phyloP scores from a whole-genome alignment of 345 rosid species.

The Gossypium bickii region DNA sequence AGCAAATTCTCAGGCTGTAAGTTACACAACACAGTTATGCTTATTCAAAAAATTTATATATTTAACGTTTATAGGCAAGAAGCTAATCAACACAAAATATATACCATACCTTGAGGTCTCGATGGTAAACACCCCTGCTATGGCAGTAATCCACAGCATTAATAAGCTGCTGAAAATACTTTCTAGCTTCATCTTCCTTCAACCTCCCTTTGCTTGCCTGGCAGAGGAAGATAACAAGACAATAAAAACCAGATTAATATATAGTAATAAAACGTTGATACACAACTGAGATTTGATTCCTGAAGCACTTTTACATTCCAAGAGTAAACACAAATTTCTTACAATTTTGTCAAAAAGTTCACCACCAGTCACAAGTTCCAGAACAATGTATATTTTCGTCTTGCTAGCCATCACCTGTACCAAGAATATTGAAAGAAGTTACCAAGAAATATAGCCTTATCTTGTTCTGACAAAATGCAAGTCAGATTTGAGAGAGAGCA shows the following conservation, averaged over 20 bases:
- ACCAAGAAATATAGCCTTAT: not conserved
- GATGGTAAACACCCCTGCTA: constrained; percentile 90
- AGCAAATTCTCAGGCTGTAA: constrained; percentile 95
- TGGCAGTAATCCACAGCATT: constrained; percentile 98
- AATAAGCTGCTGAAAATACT: constrained; percentile 93
- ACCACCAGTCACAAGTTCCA: constrained; percentile 94
- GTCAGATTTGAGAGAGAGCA: not conserved
- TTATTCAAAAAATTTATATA: not conserved
- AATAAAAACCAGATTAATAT: constrained; percentile 9
- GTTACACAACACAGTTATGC: constrained; percentile 15
- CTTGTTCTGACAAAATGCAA: constrained; percentile 1
- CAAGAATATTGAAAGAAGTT: constrained; percentile 19
- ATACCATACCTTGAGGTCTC: constrained; percentile 80
- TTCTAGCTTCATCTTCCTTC: constrained; percentile 96
- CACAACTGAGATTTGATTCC: not conserved
- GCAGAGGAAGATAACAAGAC: not conserved
- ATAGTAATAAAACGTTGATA: not conserved
- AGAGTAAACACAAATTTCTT: constrained; percentile 30
- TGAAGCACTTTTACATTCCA: not conserved
- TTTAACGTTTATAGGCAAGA: not conserved
- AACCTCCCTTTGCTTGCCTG: constrained; percentile 91
- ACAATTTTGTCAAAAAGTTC: constrained; percentile 99
- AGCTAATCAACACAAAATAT: not conserved
- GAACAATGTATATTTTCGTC: constrained; percentile 84
- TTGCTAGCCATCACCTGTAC: constrained; percentile 98